Base-by-base conservation (phyloP, 1,284 basidiomycete species). In the Irpex sp. region DNA sequence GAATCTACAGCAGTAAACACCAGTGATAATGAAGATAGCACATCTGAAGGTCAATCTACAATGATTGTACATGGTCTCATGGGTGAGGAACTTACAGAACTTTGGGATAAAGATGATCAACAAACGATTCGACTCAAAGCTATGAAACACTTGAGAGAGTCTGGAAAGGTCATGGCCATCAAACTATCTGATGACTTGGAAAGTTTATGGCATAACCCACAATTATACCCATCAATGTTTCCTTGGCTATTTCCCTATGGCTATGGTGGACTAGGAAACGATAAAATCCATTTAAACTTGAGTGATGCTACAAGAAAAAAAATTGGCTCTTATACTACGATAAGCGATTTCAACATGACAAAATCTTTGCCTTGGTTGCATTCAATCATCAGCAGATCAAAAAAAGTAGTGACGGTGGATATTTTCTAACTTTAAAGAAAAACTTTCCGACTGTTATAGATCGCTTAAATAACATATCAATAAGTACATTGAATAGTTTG, bases 301-400 rank as follows among this genome's bases (percentile, higher is more conserved):
- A 65, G 73, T 22, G 70, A 72, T 20, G 15, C 10, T 10, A 13
- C 22, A 10, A 78, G 79, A 60, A 80, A 80, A 58, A 68, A 24
- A 69, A 75, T 13, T 67, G 83, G 7, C 69, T 85, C 1, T 77
- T 83, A 77, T 85, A 84, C 70, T 76, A 82, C 74, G 82, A 86
- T 70, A 81, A 82, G 63, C 54, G 80, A 0, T 86, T 86, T 74
- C 84, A 85, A 65, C 64, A 56, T 0, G 84, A 85, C 68, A 27
- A 71, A 1, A 68, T 75, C 15, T 86, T 85, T 74, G 76, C 81
- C 0, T 27, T 86, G 32, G 74, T 85, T 20, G 82, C 81, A 0
- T 84, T 86, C 49, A 84, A 82, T 74, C 81, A 85, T 70, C 73
- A 82, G 43, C 84, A 85, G 71, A 80, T 86, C 0, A 82, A 79